Conservation (phyloP, 176 grass and related monocot genomes). For the Eleusine coracana region DNA sequence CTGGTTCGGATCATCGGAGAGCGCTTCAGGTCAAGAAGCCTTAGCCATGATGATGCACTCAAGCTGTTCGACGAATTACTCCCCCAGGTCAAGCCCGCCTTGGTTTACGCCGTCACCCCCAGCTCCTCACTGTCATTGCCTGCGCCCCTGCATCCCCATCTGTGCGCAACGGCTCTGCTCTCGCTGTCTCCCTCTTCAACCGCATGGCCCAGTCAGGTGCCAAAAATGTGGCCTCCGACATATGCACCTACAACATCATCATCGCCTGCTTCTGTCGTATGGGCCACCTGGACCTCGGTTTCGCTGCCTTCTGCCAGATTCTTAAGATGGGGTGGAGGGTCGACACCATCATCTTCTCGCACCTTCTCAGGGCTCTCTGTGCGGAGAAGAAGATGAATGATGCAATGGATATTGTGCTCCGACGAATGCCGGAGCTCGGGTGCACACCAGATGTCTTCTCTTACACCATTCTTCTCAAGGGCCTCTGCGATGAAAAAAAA, state of each 20-base stretch:
- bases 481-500: constrained; percentile 20
- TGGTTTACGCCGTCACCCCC: background rate
- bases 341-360: background rate
- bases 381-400: background rate
- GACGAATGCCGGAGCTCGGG: constrained; percentile 32
- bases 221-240: background rate
- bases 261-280: background rate
- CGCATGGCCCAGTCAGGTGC: background rate
- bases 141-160: background rate
- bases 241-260: background rate
- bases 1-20: background rate
- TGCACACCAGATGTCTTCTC: constrained; percentile 20
- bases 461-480: constrained; percentile 30
- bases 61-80: background rate
- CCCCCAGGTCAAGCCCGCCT: background rate
- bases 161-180: background rate
- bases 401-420: constrained; percentile 14
- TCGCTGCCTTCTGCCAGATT: background rate
- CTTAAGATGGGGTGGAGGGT: background rate
- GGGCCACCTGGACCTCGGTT: background rate
- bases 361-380: background rate
- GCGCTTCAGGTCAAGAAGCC: background rate
- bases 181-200: background rate
- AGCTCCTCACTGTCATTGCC: background rate
- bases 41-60: background rate